These are phyloP conservation scores for Neohortaea acidophila DNA, from an alignment of 495 filamentous ascomycete species.

Conservation along the genomic window DNA sequence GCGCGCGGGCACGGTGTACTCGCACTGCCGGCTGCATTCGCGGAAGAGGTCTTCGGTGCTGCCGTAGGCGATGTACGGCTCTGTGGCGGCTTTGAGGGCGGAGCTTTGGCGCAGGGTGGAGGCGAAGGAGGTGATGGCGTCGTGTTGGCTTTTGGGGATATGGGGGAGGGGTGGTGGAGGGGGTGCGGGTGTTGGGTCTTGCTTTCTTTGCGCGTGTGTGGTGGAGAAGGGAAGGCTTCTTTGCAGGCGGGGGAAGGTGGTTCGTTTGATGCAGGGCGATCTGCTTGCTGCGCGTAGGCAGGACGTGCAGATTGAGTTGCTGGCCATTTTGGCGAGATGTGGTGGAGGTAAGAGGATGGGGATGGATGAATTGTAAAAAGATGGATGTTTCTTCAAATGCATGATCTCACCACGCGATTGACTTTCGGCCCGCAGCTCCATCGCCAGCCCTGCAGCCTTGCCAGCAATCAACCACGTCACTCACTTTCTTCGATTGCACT, in stretches of 20 bases:
- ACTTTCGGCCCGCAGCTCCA: no score
- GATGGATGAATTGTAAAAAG: background rate
- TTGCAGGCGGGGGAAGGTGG: background rate
- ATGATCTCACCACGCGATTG: background rate
- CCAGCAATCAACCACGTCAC: no score
- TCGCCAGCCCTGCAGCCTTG: no score
- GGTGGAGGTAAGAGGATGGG: background rate
- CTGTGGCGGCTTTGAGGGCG: slow-evolving; percentile 10
- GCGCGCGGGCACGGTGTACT: slow-evolving; percentile 41
- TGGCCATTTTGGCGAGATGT: background rate
- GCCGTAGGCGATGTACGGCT: slow-evolving; percentile 53
- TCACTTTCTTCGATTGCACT: no score
- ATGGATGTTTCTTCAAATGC: background rate
- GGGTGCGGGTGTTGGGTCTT: background rate
- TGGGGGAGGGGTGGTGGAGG: background rate
- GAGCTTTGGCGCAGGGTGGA: slow-evolving; percentile 6
- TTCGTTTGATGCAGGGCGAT: background rate
- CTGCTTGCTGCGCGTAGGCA: slow-evolving; percentile 7
- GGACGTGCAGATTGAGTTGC: slow-evolving; percentile 1
- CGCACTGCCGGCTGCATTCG: slow-evolving; percentile 58
- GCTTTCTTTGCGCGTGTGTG: background rate
- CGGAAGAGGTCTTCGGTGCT: slow-evolving; percentile 66
- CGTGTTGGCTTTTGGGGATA: background rate
- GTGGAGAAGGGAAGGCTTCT: background rate
- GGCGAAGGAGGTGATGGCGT: slow-evolving; percentile 4